phyloP scores from a whole-genome alignment of 2,329 filamentous ascomycete species.

The Trichoderma aggressivum region DNA sequence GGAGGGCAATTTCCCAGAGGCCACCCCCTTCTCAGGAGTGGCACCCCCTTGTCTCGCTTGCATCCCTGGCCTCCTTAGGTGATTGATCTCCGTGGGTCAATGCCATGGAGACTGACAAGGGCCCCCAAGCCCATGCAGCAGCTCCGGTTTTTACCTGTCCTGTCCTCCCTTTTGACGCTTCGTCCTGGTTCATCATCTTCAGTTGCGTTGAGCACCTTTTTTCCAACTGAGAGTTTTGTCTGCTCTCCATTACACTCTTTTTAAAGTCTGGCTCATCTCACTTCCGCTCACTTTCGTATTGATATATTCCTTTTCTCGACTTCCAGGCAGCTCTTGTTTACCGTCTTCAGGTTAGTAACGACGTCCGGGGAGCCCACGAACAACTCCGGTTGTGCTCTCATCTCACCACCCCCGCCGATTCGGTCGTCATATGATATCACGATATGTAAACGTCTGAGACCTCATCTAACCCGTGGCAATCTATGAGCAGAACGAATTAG shows the following conservation, averaged over 20 bases:
- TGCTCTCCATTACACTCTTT: constrained; percentile 57
- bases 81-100: constrained; percentile 17
- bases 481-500: constrained; percentile 2
- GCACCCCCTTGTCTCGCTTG: constrained; percentile 17
- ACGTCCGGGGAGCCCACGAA: not conserved
- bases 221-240: constrained; percentile 49
- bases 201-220: constrained; percentile 36
- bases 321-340: not conserved
- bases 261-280: constrained; percentile 28
- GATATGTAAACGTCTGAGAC: not conserved
- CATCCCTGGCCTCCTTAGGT: constrained; percentile 13
- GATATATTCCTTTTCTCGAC: not conserved
- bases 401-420: not conserved
- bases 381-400: not conserved
- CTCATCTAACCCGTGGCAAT: constrained; percentile 3
- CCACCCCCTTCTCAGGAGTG: constrained; percentile 16
- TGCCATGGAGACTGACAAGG: constrained; percentile 13
- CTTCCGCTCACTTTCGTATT: constrained; percentile 15
- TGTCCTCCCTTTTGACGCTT: constrained; percentile 19
- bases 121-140: not conserved
- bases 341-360: not conserved
- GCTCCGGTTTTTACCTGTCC: constrained; percentile 16
- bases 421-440: not conserved
- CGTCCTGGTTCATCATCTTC: constrained; percentile 28
- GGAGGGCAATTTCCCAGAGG: constrained; percentile 13